Evolutionary conservation across 2,329 filamentous ascomycete genomes (phyloP).

Genomic region (Aspergillus fumigatus): DNA sequence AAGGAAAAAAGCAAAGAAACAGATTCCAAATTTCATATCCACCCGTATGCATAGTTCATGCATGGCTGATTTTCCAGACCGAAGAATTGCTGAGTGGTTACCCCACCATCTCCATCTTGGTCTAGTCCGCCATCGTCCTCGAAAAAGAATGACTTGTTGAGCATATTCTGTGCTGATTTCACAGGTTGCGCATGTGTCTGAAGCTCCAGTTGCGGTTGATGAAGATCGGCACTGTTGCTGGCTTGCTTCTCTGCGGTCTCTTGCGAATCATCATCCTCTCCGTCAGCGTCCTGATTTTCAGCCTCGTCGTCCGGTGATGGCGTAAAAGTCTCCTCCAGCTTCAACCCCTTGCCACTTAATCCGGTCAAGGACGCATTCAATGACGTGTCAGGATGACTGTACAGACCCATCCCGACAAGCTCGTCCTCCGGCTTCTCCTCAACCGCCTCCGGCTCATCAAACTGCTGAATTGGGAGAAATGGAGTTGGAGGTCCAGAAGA

Average conservation of each 20-base stretch:
- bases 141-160: constrained; percentile 32
- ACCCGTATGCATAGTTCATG: constrained; percentile 33
- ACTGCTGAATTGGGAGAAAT: constrained; percentile 34
- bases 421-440: constrained; percentile 62
- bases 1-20: not conserved
- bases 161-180: constrained; percentile 23
- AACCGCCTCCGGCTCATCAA: constrained; percentile 35
- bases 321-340: constrained; percentile 70
- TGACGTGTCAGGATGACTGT: constrained; percentile 63
- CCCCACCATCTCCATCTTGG: constrained; percentile 18
- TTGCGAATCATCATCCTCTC: constrained; percentile 41
- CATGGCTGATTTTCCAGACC: constrained; percentile 25
- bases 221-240: constrained; percentile 2
- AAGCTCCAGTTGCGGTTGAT: constrained; percentile 10
- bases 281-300: constrained; percentile 56
- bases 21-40: constrained; percentile 21
- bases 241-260: constrained; percentile 11
- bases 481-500: constrained; percentile 36
- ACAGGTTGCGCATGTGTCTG: constrained; percentile 14
- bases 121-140: constrained; percentile 24
- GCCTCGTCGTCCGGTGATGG: constrained; percentile 59
- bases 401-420: constrained; percentile 76
- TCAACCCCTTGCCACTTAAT: constrained; percentile 65
- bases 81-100: constrained; percentile 22
- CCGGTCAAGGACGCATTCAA: constrained; percentile 56